Base-by-base conservation (phyloP, 2,329 filamentous ascomycete species). In the Paraphaeosphaeria sporulosa region DNA sequence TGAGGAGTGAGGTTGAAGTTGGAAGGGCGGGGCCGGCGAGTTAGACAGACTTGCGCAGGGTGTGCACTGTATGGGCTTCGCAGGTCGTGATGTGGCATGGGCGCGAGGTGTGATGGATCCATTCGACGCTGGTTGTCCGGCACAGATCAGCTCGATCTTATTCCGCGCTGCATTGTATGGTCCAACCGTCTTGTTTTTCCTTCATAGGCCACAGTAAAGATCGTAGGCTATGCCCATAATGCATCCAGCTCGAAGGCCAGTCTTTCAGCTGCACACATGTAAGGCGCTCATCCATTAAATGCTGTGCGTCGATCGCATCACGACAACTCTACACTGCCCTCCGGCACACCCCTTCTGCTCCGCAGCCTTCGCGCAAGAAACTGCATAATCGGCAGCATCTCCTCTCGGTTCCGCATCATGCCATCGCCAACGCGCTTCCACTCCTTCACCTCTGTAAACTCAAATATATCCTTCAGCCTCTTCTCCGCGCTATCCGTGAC, bases 341-440 rank as follows among this genome's bases (percentile, higher is more conserved):
- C 78, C 0, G 84, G 85, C 7, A 86, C 81, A 0, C 85, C 85
- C 57, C 78, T 81, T 46, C 76, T 80, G 67, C 84, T 87, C 64
- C 79, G 71, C 67, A 95, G 76, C 70, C 89, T 84, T 53, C 89
- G 85, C 0, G 89, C 89, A 69, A 93, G 85, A 75, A 89, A 97
- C 71, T 90, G 87, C 93, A 97, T 97, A 61, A 97, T 85, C 0
- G 94, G 93, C 70, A 94, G 73, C 85, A 96, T 94, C 83, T 98
- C 94, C 12, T 96, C 93, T 55, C 90, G 84, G 73, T 85, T 90
- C 48, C 83, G 82, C n/a, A 93, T 93, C 94, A 97, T 97, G 1
- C 85, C 85, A 76, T 96, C 92, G 6, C 89, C 91, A 2, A 76
- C 78, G 72, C 89, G 87, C 71, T 69, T 75, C 78, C 78, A 80